phyloP scores from a whole-genome alignment of 2,329 filamentous ascomycete species.

The Xylaria sp. region DNA sequence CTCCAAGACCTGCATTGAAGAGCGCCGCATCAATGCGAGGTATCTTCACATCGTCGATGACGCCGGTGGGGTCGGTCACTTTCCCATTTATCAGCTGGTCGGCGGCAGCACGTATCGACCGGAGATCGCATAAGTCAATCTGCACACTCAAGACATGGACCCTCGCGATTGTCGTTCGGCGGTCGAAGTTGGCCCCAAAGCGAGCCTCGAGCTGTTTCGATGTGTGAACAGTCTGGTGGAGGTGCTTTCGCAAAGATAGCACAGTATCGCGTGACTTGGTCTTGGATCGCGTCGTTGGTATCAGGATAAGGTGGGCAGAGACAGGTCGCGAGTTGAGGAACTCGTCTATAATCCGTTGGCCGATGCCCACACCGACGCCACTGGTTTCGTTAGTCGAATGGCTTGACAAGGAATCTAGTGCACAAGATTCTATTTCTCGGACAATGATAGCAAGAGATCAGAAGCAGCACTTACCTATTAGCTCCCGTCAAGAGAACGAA shows the following conservation, averaged over 20 bases:
- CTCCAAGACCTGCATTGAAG: slow-evolving; percentile 87
- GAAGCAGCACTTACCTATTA: slow-evolving; percentile 39
- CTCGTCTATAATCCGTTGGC: slow-evolving; percentile 85
- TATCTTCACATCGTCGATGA: slow-evolving; percentile 52
- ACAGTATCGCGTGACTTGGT: slow-evolving; percentile 78
- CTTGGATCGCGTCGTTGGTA: slow-evolving; percentile 80
- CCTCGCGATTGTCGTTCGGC: slow-evolving; percentile 52
- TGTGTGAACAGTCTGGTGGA: slow-evolving; percentile 54
- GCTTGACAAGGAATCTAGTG: not conserved
- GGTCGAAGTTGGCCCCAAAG: slow-evolving; percentile 46
- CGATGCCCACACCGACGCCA: slow-evolving; percentile 84
- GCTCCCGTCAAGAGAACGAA: slow-evolving; percentile 43
- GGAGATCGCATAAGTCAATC: slow-evolving; percentile 65
- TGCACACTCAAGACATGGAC: slow-evolving; percentile 64
- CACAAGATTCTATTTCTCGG: not conserved
- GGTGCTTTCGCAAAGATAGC: slow-evolving; percentile 65
- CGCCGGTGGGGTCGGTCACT: slow-evolving; percentile 51
- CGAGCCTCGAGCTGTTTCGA: slow-evolving; percentile 48
- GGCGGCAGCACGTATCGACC: slow-evolving; percentile 56
- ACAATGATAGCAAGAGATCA: not conserved
- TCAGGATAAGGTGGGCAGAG: slow-evolving; percentile 73
- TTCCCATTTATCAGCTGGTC: slow-evolving; percentile 51
- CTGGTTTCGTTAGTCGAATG: slow-evolving; percentile 51
- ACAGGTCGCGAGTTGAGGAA: slow-evolving; percentile 75
- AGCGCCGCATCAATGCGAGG: slow-evolving; percentile 79